Percentiles rank a stretch among this genome's conserved stretches.
Conservation (phyloP, 768 basidiomycete species). For the Lactarius hatsudake region DNA sequence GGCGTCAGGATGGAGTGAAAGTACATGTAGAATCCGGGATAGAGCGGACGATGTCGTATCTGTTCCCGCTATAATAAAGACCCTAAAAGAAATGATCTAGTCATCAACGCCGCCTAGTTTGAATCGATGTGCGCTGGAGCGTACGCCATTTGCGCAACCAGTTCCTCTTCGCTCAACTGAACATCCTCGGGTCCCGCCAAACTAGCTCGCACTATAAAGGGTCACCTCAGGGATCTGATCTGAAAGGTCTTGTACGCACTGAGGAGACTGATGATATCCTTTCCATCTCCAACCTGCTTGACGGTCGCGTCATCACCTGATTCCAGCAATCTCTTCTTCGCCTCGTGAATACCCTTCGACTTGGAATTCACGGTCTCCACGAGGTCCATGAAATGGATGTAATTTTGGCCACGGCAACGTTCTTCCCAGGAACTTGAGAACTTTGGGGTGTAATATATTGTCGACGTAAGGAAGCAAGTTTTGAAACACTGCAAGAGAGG, state of each 20-base stretch:
- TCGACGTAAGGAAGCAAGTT: conserved; percentile 20
- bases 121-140: background rate
- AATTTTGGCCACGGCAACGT: conserved; percentile 35
- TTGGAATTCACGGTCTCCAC: conserved; percentile 36
- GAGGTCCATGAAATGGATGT: conserved; percentile 37
- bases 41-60: conserved; percentile 34
- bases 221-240: conserved; percentile 2
- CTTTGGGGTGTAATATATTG: conserved; percentile 19
- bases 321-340: conserved; percentile 38
- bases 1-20: conserved; percentile 28
- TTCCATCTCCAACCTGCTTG: conserved; percentile 38
- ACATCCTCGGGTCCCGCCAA: conserved; percentile 35
- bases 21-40: conserved; percentile 26
- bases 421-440: conserved; percentile 36
- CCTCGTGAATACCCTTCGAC: conserved; percentile 35
- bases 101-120: background rate
- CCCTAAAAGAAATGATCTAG: conserved; percentile 15
- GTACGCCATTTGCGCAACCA: conserved; percentile 37
- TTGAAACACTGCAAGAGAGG: conserved; percentile 10
- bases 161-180: conserved; percentile 35
- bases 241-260: conserved; percentile 34
- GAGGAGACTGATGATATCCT: conserved; percentile 47
- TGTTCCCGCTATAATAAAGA: conserved; percentile 31
- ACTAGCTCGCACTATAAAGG: conserved; percentile 40
- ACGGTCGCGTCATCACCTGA: conserved; percentile 37